phyloP scores from a whole-genome alignment of 139 green algal genomes.

The Tetraselmis striata region DNA sequence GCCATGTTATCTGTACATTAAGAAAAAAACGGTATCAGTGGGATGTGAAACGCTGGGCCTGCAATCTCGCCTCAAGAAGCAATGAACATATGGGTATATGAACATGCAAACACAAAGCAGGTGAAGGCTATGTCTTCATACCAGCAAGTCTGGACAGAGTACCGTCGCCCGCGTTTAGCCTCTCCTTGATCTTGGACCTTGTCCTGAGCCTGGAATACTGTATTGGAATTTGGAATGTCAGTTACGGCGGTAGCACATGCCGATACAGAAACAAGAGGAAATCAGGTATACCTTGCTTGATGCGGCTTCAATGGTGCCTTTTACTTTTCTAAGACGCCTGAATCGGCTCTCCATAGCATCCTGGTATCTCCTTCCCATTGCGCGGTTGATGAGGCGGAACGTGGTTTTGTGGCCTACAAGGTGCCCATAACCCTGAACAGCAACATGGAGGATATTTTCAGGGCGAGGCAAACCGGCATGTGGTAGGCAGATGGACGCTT shows the following conservation, averaged over 20 bases:
- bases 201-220: background rate
- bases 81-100: background rate
- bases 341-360: background rate
- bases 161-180: background rate
- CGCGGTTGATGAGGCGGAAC: background rate
- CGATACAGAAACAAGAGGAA: background rate
- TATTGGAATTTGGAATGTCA: no score
- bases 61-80: background rate
- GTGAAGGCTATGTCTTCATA: background rate
- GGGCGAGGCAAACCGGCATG: background rate
- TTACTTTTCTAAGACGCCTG: background rate
- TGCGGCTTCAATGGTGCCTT: background rate
- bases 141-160: background rate
- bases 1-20: background rate
- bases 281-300: background rate
- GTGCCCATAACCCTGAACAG: background rate
- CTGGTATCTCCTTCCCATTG: background rate
- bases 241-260: no score
- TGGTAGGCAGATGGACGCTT: background rate
- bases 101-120: background rate
- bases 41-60: background rate
- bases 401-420: background rate
- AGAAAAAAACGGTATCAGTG: no score
- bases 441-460: no score
- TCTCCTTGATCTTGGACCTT: background rate